Evolutionary conservation across 148 eudicot genomes (phyloP), one percentile per base, ranked within the genome.

Genomic region (Gaultheria prostrata): DNA sequence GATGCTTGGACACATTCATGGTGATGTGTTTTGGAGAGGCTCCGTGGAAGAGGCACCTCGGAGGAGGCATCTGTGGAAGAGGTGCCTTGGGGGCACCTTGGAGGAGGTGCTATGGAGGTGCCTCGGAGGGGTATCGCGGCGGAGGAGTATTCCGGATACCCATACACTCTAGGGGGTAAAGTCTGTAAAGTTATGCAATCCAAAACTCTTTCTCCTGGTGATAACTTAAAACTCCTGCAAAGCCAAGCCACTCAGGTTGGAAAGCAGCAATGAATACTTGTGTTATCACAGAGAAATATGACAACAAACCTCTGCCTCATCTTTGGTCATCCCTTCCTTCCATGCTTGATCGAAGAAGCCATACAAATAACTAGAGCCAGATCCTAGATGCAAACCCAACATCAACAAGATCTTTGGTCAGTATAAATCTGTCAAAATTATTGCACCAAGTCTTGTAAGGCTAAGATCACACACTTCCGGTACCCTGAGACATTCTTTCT

Each of bases 291-390:
- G 61, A 67, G 20, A 82, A 67, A 32, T 9, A 76, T 0, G n/a
- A 46, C 48, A 43, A 85, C 89, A 86, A 84, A 95, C 98, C 97
- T 95, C 98, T 69, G 98, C 98, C 88, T 95, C 97, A 3, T 95
- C 97, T 82, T 90, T 93, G 76, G 92, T 89, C 98, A 95, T 95
- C 35, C 92, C 94, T 78, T 91, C 97, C 87, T 84, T 93, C 98
- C 98, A 95, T 73, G 87, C 97, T 88, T 95, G 95, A 83, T 95
- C 98, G 79, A 78, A 91, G 88, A 93, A 95, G 45, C 98, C 98
- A 87, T 95, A 95, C 85, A 95, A 83, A 86, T 95, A 95, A 69
- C 88, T 82, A 8, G 98, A 95, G 76, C 98, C 98, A 86, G 98
- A 95, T 81, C 98, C 98, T 95, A 84, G 78, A 49, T 13, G 50